Evolutionary conservation across 345 rosid species (phyloP), one percentile per base, ranked within the genome.

Genomic region (Brassica carinata): DNA sequence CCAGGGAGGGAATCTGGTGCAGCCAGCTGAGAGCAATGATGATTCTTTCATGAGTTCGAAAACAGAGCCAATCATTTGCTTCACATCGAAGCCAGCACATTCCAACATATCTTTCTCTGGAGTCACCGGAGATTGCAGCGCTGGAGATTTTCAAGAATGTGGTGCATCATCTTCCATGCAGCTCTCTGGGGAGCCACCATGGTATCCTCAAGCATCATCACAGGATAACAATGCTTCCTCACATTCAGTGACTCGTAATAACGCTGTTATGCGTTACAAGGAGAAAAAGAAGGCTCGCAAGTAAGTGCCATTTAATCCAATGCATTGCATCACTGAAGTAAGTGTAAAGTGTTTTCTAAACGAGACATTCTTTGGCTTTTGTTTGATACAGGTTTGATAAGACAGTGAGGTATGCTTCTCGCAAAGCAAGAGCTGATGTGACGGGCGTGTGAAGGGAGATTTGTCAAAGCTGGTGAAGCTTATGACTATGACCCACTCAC

Each of bases 371-470:
- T 26, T 23, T 38, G 45, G 48, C 13, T 36, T 38, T 9, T n/a
- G 0, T 51, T 51, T 51, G 58, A 13, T 36, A 74, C 73, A 96
- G 99, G 91, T 96, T 96, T 85, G 97, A 90, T 74, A 96, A 94
- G 89, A 87, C 58, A 80, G 98, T 96, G 76, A 87, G 99, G 82
- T 96, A 96, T 82, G 98, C 90, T 63, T 94, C 99, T 48, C 97
- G 98, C 59, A 96, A 96, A 87, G 99, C 97, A 72, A 90, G 99
- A 85, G 99, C 99, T 59, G 98, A 96, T 71, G 98, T 92, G 65
- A 88, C n/a, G 99, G 82, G 85, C 95, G 99, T 29, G 99, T 90
- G 71, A 96, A 94, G 85, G 99, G 99, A 75, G 99, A 18, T 96
- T 96, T 77, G 93, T 96, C 74, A 96, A 96, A 85, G 95, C 97